Base-by-base conservation (phyloP, 23 red algal species). In the Cyanidioschyzon merolae region DNA sequence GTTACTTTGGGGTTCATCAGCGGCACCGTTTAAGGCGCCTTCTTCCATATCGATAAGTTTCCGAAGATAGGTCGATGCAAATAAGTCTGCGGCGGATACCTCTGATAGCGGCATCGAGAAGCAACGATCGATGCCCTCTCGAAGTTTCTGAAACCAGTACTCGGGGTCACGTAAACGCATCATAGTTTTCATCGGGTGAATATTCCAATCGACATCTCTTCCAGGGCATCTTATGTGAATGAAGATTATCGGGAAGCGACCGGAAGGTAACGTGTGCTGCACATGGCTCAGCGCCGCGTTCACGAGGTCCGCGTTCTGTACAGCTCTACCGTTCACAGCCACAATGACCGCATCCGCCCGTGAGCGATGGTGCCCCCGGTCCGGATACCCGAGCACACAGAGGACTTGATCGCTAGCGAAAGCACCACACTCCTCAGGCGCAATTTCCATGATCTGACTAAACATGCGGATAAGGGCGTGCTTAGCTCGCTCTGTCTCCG, bases 131-230 rank as follows among this genome's bases (percentile, higher is more conserved):
- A 34, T 41, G 71, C 18, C 0, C 30, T 41, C n/a, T 37, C 63
- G 63, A 3, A 71, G 2, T 35, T 7, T 3, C 63, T 71, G n/a
- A 7, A 35, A 25, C 63, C 63, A 71, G 16, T 35, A 27, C 16
- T 35, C n/a, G 18, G 35, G 2, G 57, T 84, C 75, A 2, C 74
- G 68, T 51, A 89, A 83, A n/a, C 76, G 87, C 79, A 83, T 58
- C 0, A 30, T 34, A 0, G 87, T 58, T 41, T 89, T 89, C 67
- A 82, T 79, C 2, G 87, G 87, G 31, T 63, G 79, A 16, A 89
- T 71, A 50, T 89, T 89, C 87, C 87, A 89, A 63, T 89, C 79
- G 21, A 89, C 87, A 80, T 54, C 50, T 38, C 34, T 37, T 27
- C 74, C 57, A 27, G 39, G 45, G 17, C 77, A 45, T 57, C 40